Evolutionary conservation across 2,329 filamentous ascomycete species (phyloP), one percentile per base, ranked within the genome.

Genomic region (Colletotrichum sp.): DNA sequence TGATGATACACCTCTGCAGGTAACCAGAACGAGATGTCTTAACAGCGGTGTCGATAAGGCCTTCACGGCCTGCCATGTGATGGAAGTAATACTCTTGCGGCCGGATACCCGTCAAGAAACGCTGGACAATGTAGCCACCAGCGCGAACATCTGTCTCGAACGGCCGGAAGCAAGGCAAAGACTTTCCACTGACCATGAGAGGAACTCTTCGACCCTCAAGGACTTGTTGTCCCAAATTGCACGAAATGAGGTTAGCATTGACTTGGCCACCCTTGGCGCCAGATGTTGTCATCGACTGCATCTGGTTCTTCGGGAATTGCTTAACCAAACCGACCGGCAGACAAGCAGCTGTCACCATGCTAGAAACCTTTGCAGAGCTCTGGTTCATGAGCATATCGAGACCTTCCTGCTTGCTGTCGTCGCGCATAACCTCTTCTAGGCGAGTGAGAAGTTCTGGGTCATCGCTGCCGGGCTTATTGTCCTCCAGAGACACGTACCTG

Each of bases 21-120:
- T 99, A 99, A 76, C 97, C 97, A 32, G 97, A 98, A 82, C 97
- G 94, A 12, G 96, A 98, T 2, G 97, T 99, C 87, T 99, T 99
- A 84, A 99, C 97, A 78, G 97, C 97, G 24, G 97, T 99, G 90
- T 99, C 97, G 82, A 99, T 99, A 78, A 99, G 88, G 89, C 97
- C 97, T 89, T 99, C 97, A 86, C 97, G 92, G 80, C 97, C 97
- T 81, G 96, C 97, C 97, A 99, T 99, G 85, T 97, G 96, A 90
- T 99, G 97, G 89, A 99, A 99, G 84, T 96, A 99, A 84, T 98
- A 99, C 83, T 99, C 97, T 81, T 99, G 97, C 6, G 97, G 97
- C 70, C 96, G 93, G 76, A 99, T 97, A 75, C 97, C 97, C 28
- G 97, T 99, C 89, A 99, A 94, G 91, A 99, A 99, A 83, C 97